Conservation (phyloP, 2,329 filamentous ascomycete genomes). For the Hypoxylon sp. region DNA sequence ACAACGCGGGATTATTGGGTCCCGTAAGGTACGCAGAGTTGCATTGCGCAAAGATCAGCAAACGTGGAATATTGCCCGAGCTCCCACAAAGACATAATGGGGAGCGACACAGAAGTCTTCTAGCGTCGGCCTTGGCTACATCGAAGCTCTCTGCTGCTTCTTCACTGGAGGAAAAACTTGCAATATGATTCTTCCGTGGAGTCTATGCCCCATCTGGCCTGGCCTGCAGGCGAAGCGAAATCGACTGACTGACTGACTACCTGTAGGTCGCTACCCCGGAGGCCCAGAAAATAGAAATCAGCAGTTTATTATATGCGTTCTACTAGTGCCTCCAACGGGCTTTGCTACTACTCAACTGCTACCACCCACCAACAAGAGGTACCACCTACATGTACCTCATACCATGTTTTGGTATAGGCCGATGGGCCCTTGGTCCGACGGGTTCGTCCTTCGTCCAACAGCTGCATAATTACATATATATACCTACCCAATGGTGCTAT, state of each 20-base stretch:
- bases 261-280: conserved; percentile 38
- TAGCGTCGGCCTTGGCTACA: conserved; percentile 28
- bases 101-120: conserved; percentile 26
- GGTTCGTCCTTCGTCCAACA: neutral
- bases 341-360: conserved; percentile 17
- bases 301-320: conserved; percentile 22
- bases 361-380: conserved; percentile 31
- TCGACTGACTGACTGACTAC: conserved; percentile 28
- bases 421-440: conserved; percentile 30
- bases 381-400: conserved; percentile 38
- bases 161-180: conserved; percentile 47
- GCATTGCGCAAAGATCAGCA: conserved; percentile 30
- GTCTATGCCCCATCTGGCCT: conserved; percentile 34
- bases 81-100: conserved; percentile 15
- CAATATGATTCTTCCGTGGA: conserved; percentile 38
- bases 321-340: conserved; percentile 23
- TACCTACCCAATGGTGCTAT: conserved; percentile 13
- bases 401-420: conserved; percentile 24
- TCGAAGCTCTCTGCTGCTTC: conserved; percentile 28
- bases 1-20: neutral
- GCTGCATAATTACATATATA: neutral
- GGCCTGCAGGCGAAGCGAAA: conserved; percentile 37
- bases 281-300: conserved; percentile 27
- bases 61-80: conserved; percentile 40
- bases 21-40: conserved; percentile 38